A percentile compares a stretch with the other conserved stretches of the same genome.
Evolutionary conservation across 202 grass and related monocot species (phyloP).

Genomic region (Brachypodium distachyon): DNA sequence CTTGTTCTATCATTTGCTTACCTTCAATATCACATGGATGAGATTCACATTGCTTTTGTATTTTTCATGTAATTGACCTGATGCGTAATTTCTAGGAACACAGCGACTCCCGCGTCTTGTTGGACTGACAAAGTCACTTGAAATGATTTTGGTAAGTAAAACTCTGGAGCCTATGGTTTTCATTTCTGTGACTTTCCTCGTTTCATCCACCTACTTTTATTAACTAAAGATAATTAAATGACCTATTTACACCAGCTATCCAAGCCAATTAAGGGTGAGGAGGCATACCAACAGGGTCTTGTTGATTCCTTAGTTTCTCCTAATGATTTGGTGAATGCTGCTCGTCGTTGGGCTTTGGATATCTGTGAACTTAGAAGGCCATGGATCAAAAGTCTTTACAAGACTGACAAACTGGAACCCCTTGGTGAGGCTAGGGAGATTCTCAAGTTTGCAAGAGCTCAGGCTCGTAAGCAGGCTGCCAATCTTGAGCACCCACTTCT

Average conservation of each 20-base stretch:
- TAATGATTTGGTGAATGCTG: conserved; percentile 69
- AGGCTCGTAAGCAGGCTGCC: conserved; percentile 75
- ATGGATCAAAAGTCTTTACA: conserved; percentile 93
- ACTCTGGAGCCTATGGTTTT: background rate
- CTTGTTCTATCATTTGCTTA: background rate
- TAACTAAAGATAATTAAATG: background rate
- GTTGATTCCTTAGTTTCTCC: conserved; percentile 81
- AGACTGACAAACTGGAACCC: conserved; percentile 71
- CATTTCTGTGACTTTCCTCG: background rate
- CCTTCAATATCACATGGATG: background rate
- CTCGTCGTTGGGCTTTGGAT: conserved; percentile 78
- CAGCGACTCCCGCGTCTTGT: conserved; percentile 87
- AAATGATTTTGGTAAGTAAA: conserved; percentile 83
- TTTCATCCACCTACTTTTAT: background rate
- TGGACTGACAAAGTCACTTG: conserved; percentile 83
- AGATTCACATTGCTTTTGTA: background rate
- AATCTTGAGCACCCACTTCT: conserved; percentile 69
- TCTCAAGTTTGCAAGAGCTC: conserved; percentile 79
- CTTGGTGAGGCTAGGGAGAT: conserved; percentile 88
- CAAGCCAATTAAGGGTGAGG: conserved; percentile 72
- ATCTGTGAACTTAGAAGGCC: conserved; percentile 62
- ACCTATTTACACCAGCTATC: conserved; percentile 43
- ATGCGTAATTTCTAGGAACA: conserved; percentile 55
- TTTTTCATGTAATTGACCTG: background rate
- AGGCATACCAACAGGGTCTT: conserved; percentile 65